Evolutionary conservation across 345 rosid genomes (phyloP).

Genomic region (Firmiana major): DNA sequence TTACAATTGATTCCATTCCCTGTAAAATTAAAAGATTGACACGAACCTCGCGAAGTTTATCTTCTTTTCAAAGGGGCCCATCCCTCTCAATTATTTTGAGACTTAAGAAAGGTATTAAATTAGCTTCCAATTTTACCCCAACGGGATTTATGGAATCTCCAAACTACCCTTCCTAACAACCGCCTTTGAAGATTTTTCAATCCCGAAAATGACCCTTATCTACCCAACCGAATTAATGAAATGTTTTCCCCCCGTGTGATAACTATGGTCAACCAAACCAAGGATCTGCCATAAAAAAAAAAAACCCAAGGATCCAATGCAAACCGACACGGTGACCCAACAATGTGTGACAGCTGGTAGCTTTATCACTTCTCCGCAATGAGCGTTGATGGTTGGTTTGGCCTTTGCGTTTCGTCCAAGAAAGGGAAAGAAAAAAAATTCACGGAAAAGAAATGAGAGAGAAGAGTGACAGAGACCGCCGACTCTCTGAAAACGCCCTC

Average conservation of each 20-base stretch:
- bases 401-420: neutral
- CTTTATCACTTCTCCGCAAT: neutral
- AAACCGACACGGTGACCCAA: neutral
- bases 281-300: too few relatives aligned
- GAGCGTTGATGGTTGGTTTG: neutral
- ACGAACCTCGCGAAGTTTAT: neutral
- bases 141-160: neutral
- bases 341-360: neutral
- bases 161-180: neutral
- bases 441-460: neutral
- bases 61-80: neutral
- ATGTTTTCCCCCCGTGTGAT: neutral
- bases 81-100: neutral
- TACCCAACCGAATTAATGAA: neutral
- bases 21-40: neutral
- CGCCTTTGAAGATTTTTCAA: neutral
- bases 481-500: neutral
- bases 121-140: neutral
- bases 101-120: too few relatives aligned
- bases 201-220: conserved; percentile 4
- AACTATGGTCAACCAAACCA: neutral
- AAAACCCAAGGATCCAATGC: neutral
- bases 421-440: neutral
- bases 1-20: too few relatives aligned
- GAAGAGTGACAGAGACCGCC: neutral